Evolutionary conservation across 352 stramenopile genomes (phyloP).

Genomic region (Pythium insidiosum): DNA sequence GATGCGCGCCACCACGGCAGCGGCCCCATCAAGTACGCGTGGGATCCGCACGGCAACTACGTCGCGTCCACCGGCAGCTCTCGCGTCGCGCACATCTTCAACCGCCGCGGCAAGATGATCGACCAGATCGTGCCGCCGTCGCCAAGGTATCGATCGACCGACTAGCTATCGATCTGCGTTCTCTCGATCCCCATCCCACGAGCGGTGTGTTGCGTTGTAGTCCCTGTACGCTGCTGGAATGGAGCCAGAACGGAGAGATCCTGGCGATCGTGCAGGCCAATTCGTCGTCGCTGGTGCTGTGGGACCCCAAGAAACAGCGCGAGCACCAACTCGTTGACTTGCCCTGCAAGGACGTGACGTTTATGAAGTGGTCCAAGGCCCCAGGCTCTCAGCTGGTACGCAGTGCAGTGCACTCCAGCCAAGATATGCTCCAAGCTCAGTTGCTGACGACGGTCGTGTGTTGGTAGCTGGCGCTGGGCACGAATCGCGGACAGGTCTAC

Average conservation of each 20-base stretch:
- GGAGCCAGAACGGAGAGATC: slow-evolving; percentile 57
- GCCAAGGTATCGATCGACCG: slow-evolving; percentile 26
- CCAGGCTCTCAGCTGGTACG: slow-evolving; percentile 39
- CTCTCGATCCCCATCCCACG: slow-evolving; percentile 1
- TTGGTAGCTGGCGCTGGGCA: slow-evolving; percentile 52
- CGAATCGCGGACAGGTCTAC: slow-evolving; percentile 64
- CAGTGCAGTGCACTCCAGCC: background rate
- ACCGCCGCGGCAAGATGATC: slow-evolving; percentile 56
- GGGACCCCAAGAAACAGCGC: slow-evolving; percentile 51
- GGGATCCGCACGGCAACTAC: slow-evolving; percentile 68
- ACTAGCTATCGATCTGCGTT: background rate
- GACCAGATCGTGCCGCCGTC: slow-evolving; percentile 75
- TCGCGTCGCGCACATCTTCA: slow-evolving; percentile 71
- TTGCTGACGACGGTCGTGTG: no score
- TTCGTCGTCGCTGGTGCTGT: slow-evolving; percentile 59
- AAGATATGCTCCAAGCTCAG: no score
- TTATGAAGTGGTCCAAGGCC: slow-evolving; percentile 78
- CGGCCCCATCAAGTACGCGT: slow-evolving; percentile 71
- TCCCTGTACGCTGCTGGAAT: slow-evolving; percentile 67
- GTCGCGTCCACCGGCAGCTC: slow-evolving; percentile 70
- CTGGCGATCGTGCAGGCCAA: slow-evolving; percentile 74
- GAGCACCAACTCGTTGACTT: slow-evolving; percentile 63
- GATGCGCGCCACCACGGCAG: slow-evolving; percentile 67
- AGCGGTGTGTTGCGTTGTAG: slow-evolving; percentile 11
- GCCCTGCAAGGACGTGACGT: slow-evolving; percentile 63